Evolutionary conservation across 2,329 filamentous ascomycete genomes (phyloP), one percentile per base, ranked within the genome.

Genomic region (Stachybotrys echinatus): DNA sequence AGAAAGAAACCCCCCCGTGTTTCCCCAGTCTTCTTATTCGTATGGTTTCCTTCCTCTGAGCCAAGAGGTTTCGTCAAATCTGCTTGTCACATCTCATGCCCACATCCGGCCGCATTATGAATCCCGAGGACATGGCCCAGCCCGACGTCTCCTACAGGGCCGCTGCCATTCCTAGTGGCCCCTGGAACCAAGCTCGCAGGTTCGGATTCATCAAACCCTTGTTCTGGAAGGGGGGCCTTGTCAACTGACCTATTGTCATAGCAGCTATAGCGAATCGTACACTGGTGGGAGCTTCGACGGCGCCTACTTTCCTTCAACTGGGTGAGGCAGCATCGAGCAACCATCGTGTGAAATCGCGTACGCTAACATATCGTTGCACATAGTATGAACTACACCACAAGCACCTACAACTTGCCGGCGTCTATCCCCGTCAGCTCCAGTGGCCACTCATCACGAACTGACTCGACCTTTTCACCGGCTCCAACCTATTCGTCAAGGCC

Each of bases 151-250:
- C 70, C 54, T 78, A 77, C 65, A 73, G 70, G 61, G 68, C 65
- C 54, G 61, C 74, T 56, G 66, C 67, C 60, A 69, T 71, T 64
- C 65, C 74, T 53, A 72, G 70, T 64, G 70, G 74, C 58, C 70
- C 74, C 51, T 80, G 77, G 77, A 71, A 72, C 55, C 62, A 74
- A 55, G 67, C 72, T 56, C 75, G 73, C 67, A 81, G 76, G 77
- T 81, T 73, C 72, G 75, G 66, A 62, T 52, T 58, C 45, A 50
- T 52, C 42, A 52, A 48, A 37, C 45, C 37, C 18, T 27, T 17
- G 18, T 45, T 40, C 12, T n/a, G 38, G 38, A n/a, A 40, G 38
- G 38, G 38, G 8, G 19, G n/a, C n/a, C 18, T 20, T 40, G 34
- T 23, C 47, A n/a, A 51, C 42, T 51, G 47, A 53, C 43, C 12